Conservation (phyloP, 305 asterid genomes). For the Fraxinus paxiana region DNA sequence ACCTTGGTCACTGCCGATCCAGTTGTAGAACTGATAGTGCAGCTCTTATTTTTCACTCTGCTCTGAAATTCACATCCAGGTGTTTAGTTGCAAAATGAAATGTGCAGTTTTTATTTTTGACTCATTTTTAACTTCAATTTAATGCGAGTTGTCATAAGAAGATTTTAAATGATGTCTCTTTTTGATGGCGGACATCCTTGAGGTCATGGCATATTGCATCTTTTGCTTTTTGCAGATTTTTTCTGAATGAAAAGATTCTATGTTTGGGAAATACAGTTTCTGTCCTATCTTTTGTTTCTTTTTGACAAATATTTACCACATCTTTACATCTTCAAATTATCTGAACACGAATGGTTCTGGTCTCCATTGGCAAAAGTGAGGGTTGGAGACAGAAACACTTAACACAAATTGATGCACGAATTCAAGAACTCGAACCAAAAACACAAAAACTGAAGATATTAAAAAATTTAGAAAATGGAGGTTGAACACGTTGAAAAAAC, state of each 20-base stretch:
- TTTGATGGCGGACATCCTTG: neutral
- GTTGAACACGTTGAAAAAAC: neutral
- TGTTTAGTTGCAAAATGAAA: neutral
- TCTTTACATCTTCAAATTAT: neutral
- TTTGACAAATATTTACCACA: neutral
- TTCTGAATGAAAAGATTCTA: neutral
- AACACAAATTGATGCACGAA: neutral
- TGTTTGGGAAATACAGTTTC: neutral
- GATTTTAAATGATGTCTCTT: neutral
- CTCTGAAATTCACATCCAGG: neutral
- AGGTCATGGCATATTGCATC: neutral
- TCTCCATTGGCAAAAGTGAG: neutral
- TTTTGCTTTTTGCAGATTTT: neutral
- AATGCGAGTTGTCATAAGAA: neutral
- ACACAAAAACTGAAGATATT: neutral
- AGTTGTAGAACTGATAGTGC: neutral
- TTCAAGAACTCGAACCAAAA: neutral
- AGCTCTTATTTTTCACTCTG: neutral
- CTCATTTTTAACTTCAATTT: neutral
- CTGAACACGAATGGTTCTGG: neutral
- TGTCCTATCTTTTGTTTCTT: neutral
- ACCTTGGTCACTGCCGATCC: neutral
- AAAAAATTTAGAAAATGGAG: neutral
- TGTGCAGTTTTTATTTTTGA: neutral
- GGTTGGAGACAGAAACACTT: neutral